Base-by-base conservation (phyloP, 768 basidiomycete species). In the Trametes cubensis region DNA sequence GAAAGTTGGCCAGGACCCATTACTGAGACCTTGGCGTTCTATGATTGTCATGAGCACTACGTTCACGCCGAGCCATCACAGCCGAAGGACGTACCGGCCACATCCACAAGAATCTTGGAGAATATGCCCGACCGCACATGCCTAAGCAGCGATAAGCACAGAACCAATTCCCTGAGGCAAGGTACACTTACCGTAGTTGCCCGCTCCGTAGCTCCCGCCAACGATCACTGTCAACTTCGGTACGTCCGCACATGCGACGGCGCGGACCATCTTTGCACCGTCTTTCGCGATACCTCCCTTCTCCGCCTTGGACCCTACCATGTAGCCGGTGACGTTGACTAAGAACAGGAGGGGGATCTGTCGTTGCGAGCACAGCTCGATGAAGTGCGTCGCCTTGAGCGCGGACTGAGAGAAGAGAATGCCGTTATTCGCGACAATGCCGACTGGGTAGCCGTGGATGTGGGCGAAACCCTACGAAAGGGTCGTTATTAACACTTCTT, bases 251-350 rank as follows among this genome's bases (percentile, higher is more conserved):
- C 94, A 94, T 5, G 94, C 93, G 18, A 95, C 94, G 6, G 94
- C 93, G 46, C 95, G 87, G 68, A 98, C 95, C 92, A 98, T 95
- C 81, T 97, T 97, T 7, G 95, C 95, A 41, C 92, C 92, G 70
- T 97, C 94, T 76, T 95, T 95, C 5, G 94, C 94, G 66, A 98
- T 98, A 0, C 95, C 95, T 3, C 93, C 94, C 67, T 84, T 85
- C 76, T 98, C 95, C 20, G 95, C 95, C 66, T 95, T 95, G 5
- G 92, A 94, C 6, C 95, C 95, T 4, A 98, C 95, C 95, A 97
- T 98, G 70, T 97, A 98, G 80, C 92, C 93, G 3, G 93, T 93
- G n/a, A 97, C 92, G 70, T 98, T 98, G 47, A 96, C 95, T 44
- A 98, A 82, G 81, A 97, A 98, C 20, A 98, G 79, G 2, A 98